Base-by-base conservation (phyloP, 139 green algal species). In the Chlamydomonas schloesseri region DNA sequence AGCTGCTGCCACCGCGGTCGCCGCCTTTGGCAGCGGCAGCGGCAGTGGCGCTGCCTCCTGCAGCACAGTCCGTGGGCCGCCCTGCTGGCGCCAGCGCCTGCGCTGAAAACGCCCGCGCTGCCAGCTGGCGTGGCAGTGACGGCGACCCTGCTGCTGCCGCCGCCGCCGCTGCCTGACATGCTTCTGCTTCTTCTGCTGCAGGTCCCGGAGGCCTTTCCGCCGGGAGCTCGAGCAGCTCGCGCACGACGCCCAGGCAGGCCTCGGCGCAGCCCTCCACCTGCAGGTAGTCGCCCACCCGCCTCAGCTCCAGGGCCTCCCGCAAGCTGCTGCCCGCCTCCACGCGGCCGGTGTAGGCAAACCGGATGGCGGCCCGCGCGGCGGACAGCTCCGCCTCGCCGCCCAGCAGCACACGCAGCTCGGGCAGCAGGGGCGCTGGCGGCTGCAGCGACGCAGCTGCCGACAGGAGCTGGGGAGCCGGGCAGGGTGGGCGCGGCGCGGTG, bases 331-430 rank as follows among this genome's bases (percentile, higher is more conserved):
- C 46, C n/a, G 46, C 65, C 46, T 75, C 55, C 64, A 84, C 64
- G 8, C 65, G 36, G 20, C 78, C 78, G 18, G 78, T 84, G 64
- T 84, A 84, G 0, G 62, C 62, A 18, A 60, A 83, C 11, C 60
- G 60, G n/a, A 83, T 60, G 37, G 76, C 76, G 29, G 28, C 47
- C 10, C 37, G 76, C 0, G 76, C 76, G 37, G 34, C 57, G 36
- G 76, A 37, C 36, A 36, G 34, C 24, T 83, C 76, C 15, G 28
- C 76, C 60, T 83, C 60, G 34, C 42, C 29, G 11, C 11, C 20
- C 15, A 83, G 37, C 26, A 29, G 15, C 29, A 83, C 62, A 18
- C 60, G 76, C 26, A 83, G 37, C 37, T 71, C 60, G 20, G 55
- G 55, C 55, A 60, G 55, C 55, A 60, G 55, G 55, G 55, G 42